These are phyloP conservation scores for Mikania micrantha DNA, from an alignment of 129 eudicot genomes.

Conservation along the genomic window DNA sequence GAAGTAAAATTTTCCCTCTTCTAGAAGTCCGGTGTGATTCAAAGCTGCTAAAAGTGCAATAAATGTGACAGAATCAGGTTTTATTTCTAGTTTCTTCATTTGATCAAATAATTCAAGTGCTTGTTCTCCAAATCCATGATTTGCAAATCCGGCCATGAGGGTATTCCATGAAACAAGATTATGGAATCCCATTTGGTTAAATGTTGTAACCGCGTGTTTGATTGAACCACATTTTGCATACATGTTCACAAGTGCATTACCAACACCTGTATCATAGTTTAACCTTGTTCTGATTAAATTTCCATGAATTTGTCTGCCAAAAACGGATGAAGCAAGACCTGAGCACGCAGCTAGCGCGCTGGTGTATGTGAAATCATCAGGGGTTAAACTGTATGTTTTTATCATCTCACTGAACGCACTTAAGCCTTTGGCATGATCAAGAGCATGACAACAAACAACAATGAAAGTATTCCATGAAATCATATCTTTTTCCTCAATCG, in stretches of 20 bases:
- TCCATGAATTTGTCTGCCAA: constrained; percentile 66
- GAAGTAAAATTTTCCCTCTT: constrained; percentile 47
- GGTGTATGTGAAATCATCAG: constrained; percentile 66
- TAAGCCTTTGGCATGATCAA: constrained; percentile 45
- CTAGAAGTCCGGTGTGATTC: constrained; percentile 71
- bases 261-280: constrained; percentile 46
- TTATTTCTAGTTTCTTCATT: constrained; percentile 39
- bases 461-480: constrained; percentile 73
- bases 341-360: constrained; percentile 60
- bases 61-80: constrained; percentile 74
- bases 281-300: constrained; percentile 43
- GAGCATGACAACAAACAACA: constrained; percentile 40
- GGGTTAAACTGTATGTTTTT: constrained; percentile 15
- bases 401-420: constrained; percentile 43
- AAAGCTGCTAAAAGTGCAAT: constrained; percentile 54
- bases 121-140: constrained; percentile 56
- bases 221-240: constrained; percentile 79
- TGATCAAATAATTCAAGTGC: constrained; percentile 38
- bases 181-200: constrained; percentile 34
- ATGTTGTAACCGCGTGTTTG: constrained; percentile 32
- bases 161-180: constrained; percentile 75
- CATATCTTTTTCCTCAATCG: constrained; percentile 50
- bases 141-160: constrained; percentile 65
- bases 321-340: constrained; percentile 47
- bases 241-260: constrained; percentile 75